A percentile compares a stretch with the other conserved stretches of the same genome.
phyloP scores from a whole-genome alignment of 148 eudicot genomes.

The Talinum fruticosum region DNA sequence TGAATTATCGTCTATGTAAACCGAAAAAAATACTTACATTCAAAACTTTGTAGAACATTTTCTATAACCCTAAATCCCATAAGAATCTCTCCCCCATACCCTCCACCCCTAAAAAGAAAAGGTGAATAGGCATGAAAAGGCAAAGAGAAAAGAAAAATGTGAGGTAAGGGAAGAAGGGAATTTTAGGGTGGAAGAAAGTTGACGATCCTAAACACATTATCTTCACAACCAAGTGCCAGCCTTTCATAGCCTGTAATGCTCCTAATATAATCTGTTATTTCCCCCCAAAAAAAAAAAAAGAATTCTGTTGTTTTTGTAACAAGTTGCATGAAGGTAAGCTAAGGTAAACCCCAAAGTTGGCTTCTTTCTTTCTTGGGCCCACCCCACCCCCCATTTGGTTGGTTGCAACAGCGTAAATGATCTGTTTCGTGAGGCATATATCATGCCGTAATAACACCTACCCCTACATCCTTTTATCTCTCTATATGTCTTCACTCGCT shows the following conservation, averaged over 20 bases:
- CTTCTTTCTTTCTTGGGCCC: slow-evolving; percentile 15
- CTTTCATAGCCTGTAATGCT: slow-evolving; percentile 23
- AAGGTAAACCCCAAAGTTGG: slow-evolving; percentile 19
- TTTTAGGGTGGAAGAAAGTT: slow-evolving; percentile 1
- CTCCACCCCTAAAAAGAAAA: neutral
- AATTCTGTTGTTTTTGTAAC: too few relatives aligned
- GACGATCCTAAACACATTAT: slow-evolving; percentile 26
- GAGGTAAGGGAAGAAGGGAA: neutral
- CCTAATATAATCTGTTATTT: too few relatives aligned
- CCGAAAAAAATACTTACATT: too few relatives aligned
- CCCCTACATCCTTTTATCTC: neutral
- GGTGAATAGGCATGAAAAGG: neutral
- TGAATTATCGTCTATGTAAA: too few relatives aligned
- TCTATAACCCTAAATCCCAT: too few relatives aligned
- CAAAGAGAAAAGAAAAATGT: neutral
- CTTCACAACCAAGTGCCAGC: slow-evolving; percentile 27
- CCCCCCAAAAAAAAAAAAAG: too few relatives aligned
- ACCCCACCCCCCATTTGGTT: slow-evolving; percentile 18
- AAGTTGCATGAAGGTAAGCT: slow-evolving; percentile 3
- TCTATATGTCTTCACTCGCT: neutral
- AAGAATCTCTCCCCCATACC: too few relatives aligned
- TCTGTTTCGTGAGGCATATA: slow-evolving; percentile 31
- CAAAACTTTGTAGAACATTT: too few relatives aligned
- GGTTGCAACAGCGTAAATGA: slow-evolving; percentile 31
- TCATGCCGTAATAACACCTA: slow-evolving; percentile 18